Evolutionary conservation across 176 grass and related monocot species (phyloP), one percentile per base, ranked within the genome.

Genomic region (Areca catechu): DNA sequence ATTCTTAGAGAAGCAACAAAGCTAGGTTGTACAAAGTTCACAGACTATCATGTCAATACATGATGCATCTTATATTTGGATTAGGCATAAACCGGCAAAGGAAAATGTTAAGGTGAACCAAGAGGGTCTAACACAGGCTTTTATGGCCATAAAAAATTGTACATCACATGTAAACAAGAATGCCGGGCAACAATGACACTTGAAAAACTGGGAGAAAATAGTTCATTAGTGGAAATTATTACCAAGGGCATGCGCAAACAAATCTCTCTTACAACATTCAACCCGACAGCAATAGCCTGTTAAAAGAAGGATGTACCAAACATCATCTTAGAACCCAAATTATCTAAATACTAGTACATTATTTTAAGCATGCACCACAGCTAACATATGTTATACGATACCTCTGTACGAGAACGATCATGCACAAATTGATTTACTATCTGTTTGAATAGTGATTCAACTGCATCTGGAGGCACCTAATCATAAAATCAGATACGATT

Each of bases 381-480:
- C 37, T 50, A 49, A 22, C 51, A 20, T 20, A 25, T 59, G 12
- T 50, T 57, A 54, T 16, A 10, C 23, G 72, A 21, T 67, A 97
- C 92, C 92, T 97, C 92, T 22, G 92, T 82, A 17, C 86, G 84
- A 76, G 92, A 86, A 53, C 77, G 83, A 60, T 97, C 92, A 72
- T 97, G 86, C 54, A 97, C 92, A 79, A 97, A 97, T 49, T 90
- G 84, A 91, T 97, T 97, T 65, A 97, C 92, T 71, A 97, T 97
- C 76, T 90, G 86, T 65, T 82, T 88, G 72, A 97, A 97, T 16
- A 97, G 62, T 68, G 92, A 86, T 67, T 97, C 92, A 69, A 97
- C 86, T 25, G 78, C 92, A 91, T 97, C 86, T 24, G 92, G 92
- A 24, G 92, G 92, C 48, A 97, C 92, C 83, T 97, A 74, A 51